Percentiles rank a stretch among this genome's conserved stretches.
These are phyloP conservation scores for Melastoma candidum DNA, from an alignment of 441 rosid genomes.

Conservation along the genomic window DNA sequence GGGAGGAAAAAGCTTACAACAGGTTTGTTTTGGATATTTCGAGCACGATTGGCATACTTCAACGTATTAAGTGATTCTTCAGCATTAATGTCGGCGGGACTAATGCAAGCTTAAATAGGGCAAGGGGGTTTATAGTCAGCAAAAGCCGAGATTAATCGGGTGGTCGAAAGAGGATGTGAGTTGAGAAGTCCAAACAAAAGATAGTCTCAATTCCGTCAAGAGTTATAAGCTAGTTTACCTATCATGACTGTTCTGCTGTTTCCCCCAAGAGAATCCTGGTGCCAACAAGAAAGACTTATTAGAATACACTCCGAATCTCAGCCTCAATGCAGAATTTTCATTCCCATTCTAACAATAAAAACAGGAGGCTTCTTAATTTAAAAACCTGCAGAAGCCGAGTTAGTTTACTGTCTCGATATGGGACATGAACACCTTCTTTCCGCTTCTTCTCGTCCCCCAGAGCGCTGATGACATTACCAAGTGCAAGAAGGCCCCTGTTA, in stretches of 20 bases:
- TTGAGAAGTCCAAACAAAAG: too few relatives aligned
- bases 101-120: slow-evolving; percentile 70
- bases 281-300: slow-evolving; percentile 11
- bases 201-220: neutral
- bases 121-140: neutral
- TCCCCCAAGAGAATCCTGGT: slow-evolving; percentile 98
- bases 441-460: slow-evolving; percentile 98
- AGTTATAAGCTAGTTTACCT: slow-evolving; percentile 32
- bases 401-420: slow-evolving; percentile 96
- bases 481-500: slow-evolving; percentile 97
- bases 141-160: too few relatives aligned
- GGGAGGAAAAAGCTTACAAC: slow-evolving; percentile 49
- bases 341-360: neutral
- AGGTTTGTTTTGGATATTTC: slow-evolving; percentile 94
- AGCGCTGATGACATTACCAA: slow-evolving; percentile 97
- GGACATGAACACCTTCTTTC: slow-evolving; percentile 88
- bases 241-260: slow-evolving; percentile 99
- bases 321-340: too few relatives aligned
- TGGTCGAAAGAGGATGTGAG: too few relatives aligned
- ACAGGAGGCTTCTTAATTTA: neutral
- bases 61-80: slow-evolving; percentile 98
- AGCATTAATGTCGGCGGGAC: slow-evolving; percentile 97
- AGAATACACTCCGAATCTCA: neutral
- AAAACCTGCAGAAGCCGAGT: slow-evolving; percentile 94
- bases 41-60: slow-evolving; percentile 98